These are phyloP conservation scores for Rhododendron henanense DNA, from an alignment of 148 eudicot genomes.

Conservation along the genomic window DNA sequence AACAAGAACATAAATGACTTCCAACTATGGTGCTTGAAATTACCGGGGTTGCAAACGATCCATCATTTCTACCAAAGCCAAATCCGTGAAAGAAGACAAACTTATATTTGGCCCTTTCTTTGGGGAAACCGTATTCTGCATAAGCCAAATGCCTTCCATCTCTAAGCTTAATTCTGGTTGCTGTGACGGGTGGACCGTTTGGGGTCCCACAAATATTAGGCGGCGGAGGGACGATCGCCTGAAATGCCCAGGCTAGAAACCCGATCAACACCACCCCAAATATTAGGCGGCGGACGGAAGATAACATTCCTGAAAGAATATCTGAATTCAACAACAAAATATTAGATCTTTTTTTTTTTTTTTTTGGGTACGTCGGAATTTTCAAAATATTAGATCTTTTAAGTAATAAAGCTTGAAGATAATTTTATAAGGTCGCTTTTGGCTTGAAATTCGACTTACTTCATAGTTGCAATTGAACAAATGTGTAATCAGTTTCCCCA, in stretches of 20 bases:
- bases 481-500: not conserved
- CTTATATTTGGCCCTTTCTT: constrained; percentile 44
- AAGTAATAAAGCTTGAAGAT: not conserved
- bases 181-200: constrained; percentile 20
- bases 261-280: constrained; percentile 11
- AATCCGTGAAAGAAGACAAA: constrained; percentile 51
- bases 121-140: constrained; percentile 50
- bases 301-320: not conserved
- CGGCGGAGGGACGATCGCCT: constrained; percentile 20
- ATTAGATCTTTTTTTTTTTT: not conserved
- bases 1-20: not conserved
- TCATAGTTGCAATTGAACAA: not conserved
- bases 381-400: not conserved
- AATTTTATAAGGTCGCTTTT: not conserved
- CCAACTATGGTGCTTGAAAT: constrained; percentile 1
- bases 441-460: not conserved
- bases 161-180: constrained; percentile 31
- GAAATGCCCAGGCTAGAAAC: constrained; percentile 18
- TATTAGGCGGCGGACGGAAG: not conserved
- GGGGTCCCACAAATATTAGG: constrained; percentile 27
- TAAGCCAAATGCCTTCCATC: constrained; percentile 72
- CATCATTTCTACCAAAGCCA: constrained; percentile 29
- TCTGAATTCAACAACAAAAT: not conserved
- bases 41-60: constrained; percentile 10
- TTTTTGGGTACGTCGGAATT: no score